Evolutionary conservation across 148 eudicot genomes (phyloP), one percentile per base, ranked within the genome.

Genomic region (Limonium bicolor): DNA sequence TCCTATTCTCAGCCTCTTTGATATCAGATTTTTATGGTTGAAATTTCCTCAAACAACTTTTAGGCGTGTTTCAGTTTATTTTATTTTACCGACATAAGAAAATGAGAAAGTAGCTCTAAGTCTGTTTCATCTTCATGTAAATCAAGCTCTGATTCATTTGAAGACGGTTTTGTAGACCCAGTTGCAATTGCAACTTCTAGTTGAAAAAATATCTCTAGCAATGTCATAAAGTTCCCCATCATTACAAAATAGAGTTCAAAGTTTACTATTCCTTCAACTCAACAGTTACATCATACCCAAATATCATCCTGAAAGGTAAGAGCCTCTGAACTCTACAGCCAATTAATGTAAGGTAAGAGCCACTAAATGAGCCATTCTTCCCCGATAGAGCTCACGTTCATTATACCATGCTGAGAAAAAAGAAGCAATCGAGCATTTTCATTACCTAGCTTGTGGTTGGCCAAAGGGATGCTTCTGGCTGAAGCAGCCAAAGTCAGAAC

Each of bases 401-500:
- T n/a, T n/a, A n/a, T n/a, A n/a, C n/a, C n/a, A n/a, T n/a, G n/a
- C n/a, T n/a, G n/a, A n/a, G n/a, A n/a, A n/a, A n/a, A n/a, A n/a
- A n/a, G n/a, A n/a, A n/a, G n/a, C n/a, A n/a, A n/a, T n/a, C n/a
- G n/a, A n/a, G n/a, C n/a, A n/a, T n/a, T n/a, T n/a, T n/a, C n/a
- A n/a, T 43, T 6, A 43, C 34, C 16, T 71, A 92, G 95, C 95
- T 81, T 55, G 78, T 68, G 37, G 88, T 63, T 25, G 95, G 95
- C 2, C 95, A 88, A 53, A 66, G 62, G 48, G 85, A 74, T 44
- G 83, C 72, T 50, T 73, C 82, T 33, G 95, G 99, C 66, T 92
- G 95, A 66, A 92, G 95, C 32, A 85, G 67, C 95, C 80, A 81
- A 55, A 92, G 78, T 51, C 99, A 92, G 54, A 81, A 81, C n/a